A percentile compares a stretch with the other conserved stretches of the same genome.
Evolutionary conservation across 225 moss, liverwort and hornwort genomes (phyloP).

Genomic region (Physcomitrellopsis africana): DNA sequence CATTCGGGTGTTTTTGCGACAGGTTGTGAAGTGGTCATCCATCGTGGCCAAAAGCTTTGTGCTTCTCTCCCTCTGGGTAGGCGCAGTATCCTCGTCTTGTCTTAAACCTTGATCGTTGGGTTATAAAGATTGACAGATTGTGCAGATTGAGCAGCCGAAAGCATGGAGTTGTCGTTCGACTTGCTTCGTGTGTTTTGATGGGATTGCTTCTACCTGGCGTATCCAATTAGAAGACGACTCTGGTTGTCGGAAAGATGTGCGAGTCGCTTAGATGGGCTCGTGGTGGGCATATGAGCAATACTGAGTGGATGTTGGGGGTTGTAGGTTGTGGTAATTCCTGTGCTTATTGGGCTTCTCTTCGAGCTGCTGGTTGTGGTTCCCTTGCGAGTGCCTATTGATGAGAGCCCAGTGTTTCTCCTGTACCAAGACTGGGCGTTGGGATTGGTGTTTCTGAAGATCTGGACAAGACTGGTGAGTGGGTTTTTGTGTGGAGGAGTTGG

Average conservation of each 20-base stretch:
- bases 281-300: not conserved
- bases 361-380: constrained; percentile 94
- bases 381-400: constrained; percentile 84
- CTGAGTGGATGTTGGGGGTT: constrained; percentile 25
- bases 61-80: constrained; percentile 89
- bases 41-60: constrained; percentile 94
- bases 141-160: not conserved
- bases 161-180: not conserved
- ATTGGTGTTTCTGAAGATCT: constrained; percentile 92
- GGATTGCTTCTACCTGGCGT: not conserved
- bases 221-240: not conserved
- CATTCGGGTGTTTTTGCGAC: constrained; percentile 79
- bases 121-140: not conserved
- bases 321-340: constrained; percentile 89
- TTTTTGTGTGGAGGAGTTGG: not conserved
- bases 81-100: constrained; percentile 26
- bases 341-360: constrained; percentile 90
- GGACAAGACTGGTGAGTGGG: constrained; percentile 93
- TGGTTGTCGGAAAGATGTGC: too few relatives aligned
- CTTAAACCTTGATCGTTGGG: not conserved
- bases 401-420: constrained; percentile 85
- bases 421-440: constrained; percentile 99
- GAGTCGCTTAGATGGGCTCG: too few relatives aligned
- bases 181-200: not conserved
- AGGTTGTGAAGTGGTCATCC: constrained; percentile 96